These are phyloP conservation scores for Rhizopogon vulgaris DNA, from an alignment of 768 basidiomycete species.

Conservation along the genomic window DNA sequence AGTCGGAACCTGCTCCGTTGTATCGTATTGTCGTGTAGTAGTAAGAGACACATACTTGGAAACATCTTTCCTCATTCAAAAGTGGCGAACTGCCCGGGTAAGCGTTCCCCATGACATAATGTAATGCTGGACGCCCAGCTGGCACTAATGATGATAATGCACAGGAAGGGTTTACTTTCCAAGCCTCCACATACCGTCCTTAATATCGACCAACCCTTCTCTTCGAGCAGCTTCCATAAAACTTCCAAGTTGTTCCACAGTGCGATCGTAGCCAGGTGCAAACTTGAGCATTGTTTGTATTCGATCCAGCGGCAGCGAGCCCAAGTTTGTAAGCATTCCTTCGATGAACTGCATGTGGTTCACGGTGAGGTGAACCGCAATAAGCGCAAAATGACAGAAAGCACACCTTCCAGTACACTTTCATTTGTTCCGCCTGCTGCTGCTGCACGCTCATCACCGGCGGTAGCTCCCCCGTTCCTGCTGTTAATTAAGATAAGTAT, in stretches of 20 bases:
- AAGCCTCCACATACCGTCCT: conserved; percentile 68
- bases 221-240: conserved; percentile 80
- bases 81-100: too few species aligned
- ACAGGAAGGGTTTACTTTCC: conserved; percentile 8
- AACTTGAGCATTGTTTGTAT: conserved; percentile 87
- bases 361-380: neutral
- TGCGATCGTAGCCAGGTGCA: conserved; percentile 76
- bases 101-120: neutral
- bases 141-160: neutral
- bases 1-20: too few species aligned
- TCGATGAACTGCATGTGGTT: conserved; percentile 61
- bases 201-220: conserved; percentile 67
- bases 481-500: conserved; percentile 10
- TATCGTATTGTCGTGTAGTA: neutral
- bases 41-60: neutral
- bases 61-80: neutral
- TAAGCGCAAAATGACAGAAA: neutral
- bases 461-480: conserved; percentile 40
- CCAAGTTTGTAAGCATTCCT: conserved; percentile 88
- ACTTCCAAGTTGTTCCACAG: conserved; percentile 65
- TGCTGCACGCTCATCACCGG: conserved; percentile 57
- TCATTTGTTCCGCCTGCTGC: conserved; percentile 81
- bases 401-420: conserved; percentile 78
- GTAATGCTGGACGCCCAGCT: neutral
- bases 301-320: conserved; percentile 66